Evolutionary conservation across 2,329 filamentous ascomycete species (phyloP).

Genomic region (Teratosphaeria viscida): DNA sequence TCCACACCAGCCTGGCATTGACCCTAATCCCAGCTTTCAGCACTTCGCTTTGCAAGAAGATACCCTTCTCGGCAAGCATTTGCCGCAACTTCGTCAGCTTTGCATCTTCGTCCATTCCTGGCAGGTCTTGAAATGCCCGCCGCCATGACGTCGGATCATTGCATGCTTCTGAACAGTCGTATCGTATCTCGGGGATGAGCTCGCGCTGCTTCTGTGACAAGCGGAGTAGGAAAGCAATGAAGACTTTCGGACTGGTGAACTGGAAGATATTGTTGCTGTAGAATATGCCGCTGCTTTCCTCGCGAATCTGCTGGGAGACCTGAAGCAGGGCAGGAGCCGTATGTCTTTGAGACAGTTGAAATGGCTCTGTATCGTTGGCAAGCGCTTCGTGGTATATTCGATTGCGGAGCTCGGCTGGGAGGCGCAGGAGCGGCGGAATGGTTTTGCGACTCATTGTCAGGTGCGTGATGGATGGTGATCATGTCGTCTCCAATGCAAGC

Average conservation of each 20-base stretch:
- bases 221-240: background rate
- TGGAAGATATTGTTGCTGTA: slow-evolving; percentile 2
- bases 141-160: background rate
- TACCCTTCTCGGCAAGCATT: background rate
- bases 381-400: slow-evolving; percentile 1
- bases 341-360: background rate
- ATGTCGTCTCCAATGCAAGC: background rate
- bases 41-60: slow-evolving; percentile 1
- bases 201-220: background rate
- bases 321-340: background rate
- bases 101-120: slow-evolving; percentile 2
- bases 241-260: slow-evolving; percentile 1
- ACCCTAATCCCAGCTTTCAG: slow-evolving; percentile 1
- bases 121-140: slow-evolving; percentile 1
- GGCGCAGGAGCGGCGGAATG: background rate
- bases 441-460: background rate
- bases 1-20: slow-evolving; percentile 2
- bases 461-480: background rate
- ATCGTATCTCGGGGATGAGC: slow-evolving; percentile 1
- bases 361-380: background rate
- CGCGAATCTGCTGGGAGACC: background rate
- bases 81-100: slow-evolving; percentile 1
- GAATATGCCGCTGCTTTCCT: slow-evolving; percentile 2
- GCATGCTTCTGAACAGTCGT: slow-evolving; percentile 1
- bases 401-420: slow-evolving; percentile 2